Base-by-base conservation (phyloP, 805 yeast species). In the Spathaspora hagerdaliae region DNA sequence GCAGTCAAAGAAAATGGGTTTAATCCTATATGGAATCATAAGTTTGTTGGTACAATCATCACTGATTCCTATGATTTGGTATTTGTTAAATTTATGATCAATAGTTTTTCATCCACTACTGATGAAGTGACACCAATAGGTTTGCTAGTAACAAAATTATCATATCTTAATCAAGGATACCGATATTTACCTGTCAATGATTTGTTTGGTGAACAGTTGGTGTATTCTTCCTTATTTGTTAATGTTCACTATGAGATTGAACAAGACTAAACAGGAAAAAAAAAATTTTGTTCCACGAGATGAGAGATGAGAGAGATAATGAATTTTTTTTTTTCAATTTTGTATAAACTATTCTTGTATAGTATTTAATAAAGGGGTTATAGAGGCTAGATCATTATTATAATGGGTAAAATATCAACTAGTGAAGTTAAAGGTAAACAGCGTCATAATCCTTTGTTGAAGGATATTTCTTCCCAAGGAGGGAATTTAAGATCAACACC, bases 381-480 rank as follows among this genome's bases (percentile, higher is more conserved):
- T 19, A 2, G 24, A 19, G 24, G 24, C 24, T 19, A 19, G 5
- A 19, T 2, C 24, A 5, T 19, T 19, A 19, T 19, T 13, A 39
- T 31, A 8, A 86, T 86, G 95, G 94, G 87, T 43, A 87, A 85
- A 65, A 68, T 79, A 13, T 57, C 77, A 11, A 82, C 78, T 3
- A 63, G 70, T 41, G 79, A 74, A 13, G 56, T 67, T 37, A 82
- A 69, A 56, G 75, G 71, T 11, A 79, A 79, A 55, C 83, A 73
- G 45, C 87, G 91, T 56, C 96, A 88, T 61, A 87, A 81, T 57
- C 96, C 97, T 2, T 72, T 90, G 43, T 79, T 82, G 56, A 83
- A 79, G 58, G 96, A 89, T 55, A 74, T 91, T 38, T 77, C 87
- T n/a, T 74, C 87, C 31, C 82, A 80, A 36, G 78, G 82, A 36